A percentile compares a stretch with the other conserved stretches of the same genome.
These are phyloP conservation scores for Wallacemonas sp. DNA, from an alignment of 208 protist species.

Conservation along the genomic window DNA sequence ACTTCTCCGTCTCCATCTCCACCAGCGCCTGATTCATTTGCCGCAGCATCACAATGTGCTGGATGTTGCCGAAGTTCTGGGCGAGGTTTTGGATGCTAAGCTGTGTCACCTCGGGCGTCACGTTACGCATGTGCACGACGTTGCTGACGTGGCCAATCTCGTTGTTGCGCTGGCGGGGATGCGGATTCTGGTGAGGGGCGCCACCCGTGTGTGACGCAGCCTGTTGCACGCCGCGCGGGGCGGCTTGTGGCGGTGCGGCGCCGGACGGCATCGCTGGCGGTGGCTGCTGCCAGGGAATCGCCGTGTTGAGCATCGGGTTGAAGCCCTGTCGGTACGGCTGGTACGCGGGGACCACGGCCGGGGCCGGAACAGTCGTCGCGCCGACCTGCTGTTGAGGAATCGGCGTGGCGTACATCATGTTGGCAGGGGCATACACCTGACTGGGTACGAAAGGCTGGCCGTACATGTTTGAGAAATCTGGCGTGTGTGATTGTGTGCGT, in stretches of 20 bases:
- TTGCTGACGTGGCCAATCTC: constrained; percentile 84
- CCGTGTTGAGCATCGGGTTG: constrained; percentile 9
- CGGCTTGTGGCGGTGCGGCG: neutral
- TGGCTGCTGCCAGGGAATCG: constrained; percentile 23
- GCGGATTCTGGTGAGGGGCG: constrained; percentile 5
- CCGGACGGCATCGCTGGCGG: neutral
- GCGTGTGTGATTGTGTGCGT: neutral
- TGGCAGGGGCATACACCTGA: constrained; percentile 68
- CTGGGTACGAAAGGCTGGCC: constrained; percentile 65
- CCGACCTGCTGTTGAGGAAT: constrained; percentile 31
- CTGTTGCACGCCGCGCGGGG: neutral
- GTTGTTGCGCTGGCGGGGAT: constrained; percentile 63
- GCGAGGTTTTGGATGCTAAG: constrained; percentile 86
- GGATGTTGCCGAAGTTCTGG: constrained; percentile 88
- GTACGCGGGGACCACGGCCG: constrained; percentile 15
- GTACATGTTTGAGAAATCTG: too few species aligned
- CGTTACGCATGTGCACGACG: constrained; percentile 91
- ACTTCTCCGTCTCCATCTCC: constrained; percentile 89
- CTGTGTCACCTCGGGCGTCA: constrained; percentile 91
- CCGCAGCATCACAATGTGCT: constrained; percentile 93
- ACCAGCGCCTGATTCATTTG: constrained; percentile 93
- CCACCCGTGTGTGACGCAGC: neutral
- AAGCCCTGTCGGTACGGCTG: constrained; percentile 1
- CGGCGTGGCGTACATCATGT: constrained; percentile 69
- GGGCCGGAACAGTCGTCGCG: constrained; percentile 14